These are phyloP conservation scores for Pseudopithomyces maydicus DNA, from an alignment of 2,329 filamentous ascomycete genomes.

Conservation along the genomic window DNA sequence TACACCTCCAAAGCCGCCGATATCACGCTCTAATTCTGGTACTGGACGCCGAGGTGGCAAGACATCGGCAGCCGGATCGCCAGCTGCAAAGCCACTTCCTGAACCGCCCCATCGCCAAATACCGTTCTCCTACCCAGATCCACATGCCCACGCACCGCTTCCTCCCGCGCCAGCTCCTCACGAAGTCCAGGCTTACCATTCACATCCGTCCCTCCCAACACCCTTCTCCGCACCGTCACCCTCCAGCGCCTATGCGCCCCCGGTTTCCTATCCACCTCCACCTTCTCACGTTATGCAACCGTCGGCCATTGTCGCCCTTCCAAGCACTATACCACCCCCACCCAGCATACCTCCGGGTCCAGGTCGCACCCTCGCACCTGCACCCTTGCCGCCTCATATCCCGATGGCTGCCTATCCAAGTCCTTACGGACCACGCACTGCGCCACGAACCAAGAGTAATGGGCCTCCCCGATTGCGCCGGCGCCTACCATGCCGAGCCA, in stretches of 20 bases:
- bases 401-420: conserved; percentile 15
- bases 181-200: conserved; percentile 18
- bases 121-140: conserved; percentile 21
- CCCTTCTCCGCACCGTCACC: conserved; percentile 26
- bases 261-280: conserved; percentile 18
- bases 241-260: conserved; percentile 24
- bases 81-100: conserved; percentile 21
- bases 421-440: conserved; percentile 21
- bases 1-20: conserved; percentile 21
- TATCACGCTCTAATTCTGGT: conserved; percentile 32
- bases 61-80: conserved; percentile 20
- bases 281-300: conserved; percentile 32
- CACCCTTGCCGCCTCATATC: conserved; percentile 25
- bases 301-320: conserved; percentile 33
- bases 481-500: conserved; percentile 28
- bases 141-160: conserved; percentile 10
- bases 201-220: conserved; percentile 24
- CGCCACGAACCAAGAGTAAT: conserved; percentile 15
- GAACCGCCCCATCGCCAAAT: conserved; percentile 16
- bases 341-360: conserved; percentile 6
- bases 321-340: conserved; percentile 1
- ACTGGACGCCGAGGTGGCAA: conserved; percentile 27
- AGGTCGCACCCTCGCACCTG: conserved; percentile 29
- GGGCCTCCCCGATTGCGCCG: conserved; percentile 32
- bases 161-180: conserved; percentile 19